Conservation (phyloP, 1,139 yeast species). For the Debaryomycetaceae sp. region DNA sequence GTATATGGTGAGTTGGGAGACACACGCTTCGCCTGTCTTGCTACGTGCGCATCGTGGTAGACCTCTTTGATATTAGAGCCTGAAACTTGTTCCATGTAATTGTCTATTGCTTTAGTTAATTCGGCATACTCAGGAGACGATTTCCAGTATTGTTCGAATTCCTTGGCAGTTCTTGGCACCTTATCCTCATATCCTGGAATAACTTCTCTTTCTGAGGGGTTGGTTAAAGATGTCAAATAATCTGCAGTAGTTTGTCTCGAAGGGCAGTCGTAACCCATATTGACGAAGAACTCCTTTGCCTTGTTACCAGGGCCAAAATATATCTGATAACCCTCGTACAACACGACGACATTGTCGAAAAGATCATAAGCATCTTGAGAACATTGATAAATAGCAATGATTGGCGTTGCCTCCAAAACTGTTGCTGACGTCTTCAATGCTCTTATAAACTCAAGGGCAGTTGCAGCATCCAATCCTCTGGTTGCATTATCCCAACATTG, state of each 20-base stretch:
- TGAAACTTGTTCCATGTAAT: slow-evolving; percentile 10
- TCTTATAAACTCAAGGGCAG: slow-evolving; percentile 67
- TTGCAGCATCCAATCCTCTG: slow-evolving; percentile 59
- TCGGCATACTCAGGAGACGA: slow-evolving; percentile 16
- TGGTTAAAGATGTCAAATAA: slow-evolving; percentile 73
- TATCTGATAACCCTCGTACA: slow-evolving; percentile 77
- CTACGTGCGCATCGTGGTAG: slow-evolving; percentile 22
- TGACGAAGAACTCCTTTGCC: slow-evolving; percentile 43
- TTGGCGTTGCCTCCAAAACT: slow-evolving; percentile 55
- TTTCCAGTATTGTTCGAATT: slow-evolving; percentile 25
- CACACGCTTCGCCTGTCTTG: slow-evolving; percentile 26
- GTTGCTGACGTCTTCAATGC: slow-evolving; percentile 65
- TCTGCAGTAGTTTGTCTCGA: slow-evolving; percentile 82
- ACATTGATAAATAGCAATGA: slow-evolving; percentile 82
- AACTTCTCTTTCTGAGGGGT: slow-evolving; percentile 63
- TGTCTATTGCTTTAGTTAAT: slow-evolving; percentile 17
- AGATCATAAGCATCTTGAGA: slow-evolving; percentile 73
- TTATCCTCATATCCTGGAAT: slow-evolving; percentile 43
- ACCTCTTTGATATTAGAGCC: slow-evolving; percentile 7
- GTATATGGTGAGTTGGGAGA: slow-evolving; percentile 29
- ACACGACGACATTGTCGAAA: slow-evolving; percentile 69
- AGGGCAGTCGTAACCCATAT: slow-evolving; percentile 59
- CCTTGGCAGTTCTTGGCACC: slow-evolving; percentile 25
- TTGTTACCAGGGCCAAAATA: slow-evolving; percentile 59
- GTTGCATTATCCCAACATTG: slow-evolving; percentile 66